Evolutionary conservation across 2,329 filamentous ascomycete genomes (phyloP).

Genomic region (Fusarium metavorans): DNA sequence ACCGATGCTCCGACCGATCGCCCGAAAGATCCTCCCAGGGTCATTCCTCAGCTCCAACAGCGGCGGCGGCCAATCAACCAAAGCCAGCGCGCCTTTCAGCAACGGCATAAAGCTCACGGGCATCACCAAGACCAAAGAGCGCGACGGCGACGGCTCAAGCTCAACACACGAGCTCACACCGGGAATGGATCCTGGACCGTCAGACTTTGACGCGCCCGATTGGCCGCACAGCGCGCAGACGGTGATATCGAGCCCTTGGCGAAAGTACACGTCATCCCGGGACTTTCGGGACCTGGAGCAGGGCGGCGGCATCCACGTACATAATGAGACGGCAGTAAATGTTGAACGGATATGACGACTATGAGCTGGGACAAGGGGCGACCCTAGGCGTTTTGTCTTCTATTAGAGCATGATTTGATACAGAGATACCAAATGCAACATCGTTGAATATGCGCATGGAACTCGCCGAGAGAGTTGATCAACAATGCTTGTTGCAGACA

Average conservation of each 20-base stretch:
- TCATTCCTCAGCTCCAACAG: constrained; percentile 32
- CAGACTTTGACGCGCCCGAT: constrained; percentile 28
- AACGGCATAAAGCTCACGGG: constrained; percentile 31
- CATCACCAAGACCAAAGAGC: constrained; percentile 20
- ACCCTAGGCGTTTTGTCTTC: constrained; percentile 26
- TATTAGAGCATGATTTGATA: constrained; percentile 1
- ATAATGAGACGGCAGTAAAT: constrained; percentile 27
- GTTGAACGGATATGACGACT: constrained; percentile 23
- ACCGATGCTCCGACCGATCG: constrained; percentile 38
- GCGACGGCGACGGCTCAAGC: constrained; percentile 29
- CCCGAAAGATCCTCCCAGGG: constrained; percentile 31
- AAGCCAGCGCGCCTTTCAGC: constrained; percentile 25
- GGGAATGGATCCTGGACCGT: background rate
- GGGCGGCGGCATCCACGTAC: constrained; percentile 15
- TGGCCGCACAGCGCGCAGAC: constrained; percentile 28
- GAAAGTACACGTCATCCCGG: constrained; percentile 31
- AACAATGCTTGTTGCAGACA: background rate
- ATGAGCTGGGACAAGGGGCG: constrained; percentile 24
- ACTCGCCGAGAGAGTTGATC: background rate
- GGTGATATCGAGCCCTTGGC: constrained; percentile 29
- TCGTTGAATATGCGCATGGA: background rate
- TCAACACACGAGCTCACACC: constrained; percentile 29
- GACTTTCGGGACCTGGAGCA: constrained; percentile 23
- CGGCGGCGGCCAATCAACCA: constrained; percentile 23
- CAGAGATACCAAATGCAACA: constrained; percentile 33